These are phyloP conservation scores for Kingdonia uniflora DNA, from an alignment of 164 flowering plant species.

Conservation along the genomic window DNA sequence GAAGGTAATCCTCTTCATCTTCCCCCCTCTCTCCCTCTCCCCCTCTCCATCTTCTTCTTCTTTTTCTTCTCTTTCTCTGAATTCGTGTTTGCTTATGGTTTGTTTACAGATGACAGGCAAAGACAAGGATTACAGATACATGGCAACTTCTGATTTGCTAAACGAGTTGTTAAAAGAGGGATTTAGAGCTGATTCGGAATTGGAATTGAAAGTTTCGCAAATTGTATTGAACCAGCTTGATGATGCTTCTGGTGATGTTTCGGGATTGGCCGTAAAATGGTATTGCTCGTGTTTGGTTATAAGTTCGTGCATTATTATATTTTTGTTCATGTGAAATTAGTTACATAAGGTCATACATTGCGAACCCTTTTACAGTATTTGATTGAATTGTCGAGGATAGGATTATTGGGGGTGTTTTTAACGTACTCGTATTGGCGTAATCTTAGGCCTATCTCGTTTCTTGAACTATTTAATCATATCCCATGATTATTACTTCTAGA, in stretches of 20 bases:
- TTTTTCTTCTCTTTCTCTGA: background rate
- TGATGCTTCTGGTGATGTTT: conserved; percentile 97
- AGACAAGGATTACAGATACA: conserved; percentile 96
- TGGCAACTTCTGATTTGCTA: conserved; percentile 97
- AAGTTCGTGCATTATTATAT: too few relatives aligned
- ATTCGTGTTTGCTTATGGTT: conserved; percentile 4
- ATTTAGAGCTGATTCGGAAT: conserved; percentile 68
- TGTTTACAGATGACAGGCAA: conserved; percentile 91
- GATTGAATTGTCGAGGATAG: too few relatives aligned
- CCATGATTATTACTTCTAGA: too few relatives aligned
- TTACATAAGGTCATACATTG: too few relatives aligned
- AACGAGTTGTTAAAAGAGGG: conserved; percentile 78
- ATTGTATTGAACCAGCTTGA: conserved; percentile 86
- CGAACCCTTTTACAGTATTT: too few relatives aligned
- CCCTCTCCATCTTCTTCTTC: background rate
- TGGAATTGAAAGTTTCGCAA: conserved; percentile 64
- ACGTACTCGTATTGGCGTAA: too few relatives aligned
- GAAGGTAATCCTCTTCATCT: conserved; percentile 32
- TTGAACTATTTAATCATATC: too few relatives aligned
- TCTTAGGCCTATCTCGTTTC: too few relatives aligned
- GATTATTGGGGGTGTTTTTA: too few relatives aligned
- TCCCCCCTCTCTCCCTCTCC: background rate
- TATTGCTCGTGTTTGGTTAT: conserved; percentile 8
- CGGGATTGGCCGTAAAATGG: conserved; percentile 99
- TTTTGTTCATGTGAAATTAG: too few relatives aligned